These are phyloP conservation scores for Aspergillus fumigatiaffinis DNA, from an alignment of 2,329 filamentous ascomycete species.

Conservation along the genomic window DNA sequence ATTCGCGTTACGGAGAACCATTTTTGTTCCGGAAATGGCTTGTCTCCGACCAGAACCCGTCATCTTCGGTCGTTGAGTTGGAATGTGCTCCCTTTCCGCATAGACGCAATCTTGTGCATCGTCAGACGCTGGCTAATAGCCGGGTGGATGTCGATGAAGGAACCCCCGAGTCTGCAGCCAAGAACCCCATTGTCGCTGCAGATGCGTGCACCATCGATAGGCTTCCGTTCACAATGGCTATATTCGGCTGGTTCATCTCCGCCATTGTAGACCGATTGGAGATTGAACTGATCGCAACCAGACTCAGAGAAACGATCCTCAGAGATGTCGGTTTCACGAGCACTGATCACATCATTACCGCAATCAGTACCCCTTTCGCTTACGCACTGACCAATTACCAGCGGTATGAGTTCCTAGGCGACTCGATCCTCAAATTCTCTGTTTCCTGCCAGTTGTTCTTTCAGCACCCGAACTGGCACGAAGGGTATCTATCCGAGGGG, in stretches of 20 bases:
- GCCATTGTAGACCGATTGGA: constrained; percentile 69
- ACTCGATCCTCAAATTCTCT: constrained; percentile 74
- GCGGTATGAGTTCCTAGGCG: constrained; percentile 80
- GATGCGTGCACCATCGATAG: constrained; percentile 32
- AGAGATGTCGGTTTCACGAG: constrained; percentile 51
- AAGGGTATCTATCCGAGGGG: constrained; percentile 66
- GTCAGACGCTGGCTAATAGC: constrained; percentile 5
- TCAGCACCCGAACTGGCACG: constrained; percentile 63
- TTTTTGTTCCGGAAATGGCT: constrained; percentile 25
- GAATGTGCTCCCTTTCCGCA: constrained; percentile 25
- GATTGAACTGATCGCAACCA: constrained; percentile 58
- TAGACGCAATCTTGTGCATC: constrained; percentile 26
- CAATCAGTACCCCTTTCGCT: constrained; percentile 65
- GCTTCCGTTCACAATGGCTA: constrained; percentile 44
- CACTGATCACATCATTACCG: constrained; percentile 57
- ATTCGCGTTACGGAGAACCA: constrained; percentile 19
- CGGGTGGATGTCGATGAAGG: constrained; percentile 3
- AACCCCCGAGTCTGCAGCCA: constrained; percentile 6
- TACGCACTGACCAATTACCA: constrained; percentile 68
- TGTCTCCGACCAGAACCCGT: constrained; percentile 1
- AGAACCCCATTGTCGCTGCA: constrained; percentile 20
- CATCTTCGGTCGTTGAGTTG: constrained; percentile 13
- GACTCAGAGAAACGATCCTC: constrained; percentile 56
- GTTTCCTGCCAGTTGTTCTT: constrained; percentile 63
- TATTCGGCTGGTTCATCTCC: constrained; percentile 62